phyloP scores from a whole-genome alignment of 257 asterid genomes.

The Solanum bukasovii region DNA sequence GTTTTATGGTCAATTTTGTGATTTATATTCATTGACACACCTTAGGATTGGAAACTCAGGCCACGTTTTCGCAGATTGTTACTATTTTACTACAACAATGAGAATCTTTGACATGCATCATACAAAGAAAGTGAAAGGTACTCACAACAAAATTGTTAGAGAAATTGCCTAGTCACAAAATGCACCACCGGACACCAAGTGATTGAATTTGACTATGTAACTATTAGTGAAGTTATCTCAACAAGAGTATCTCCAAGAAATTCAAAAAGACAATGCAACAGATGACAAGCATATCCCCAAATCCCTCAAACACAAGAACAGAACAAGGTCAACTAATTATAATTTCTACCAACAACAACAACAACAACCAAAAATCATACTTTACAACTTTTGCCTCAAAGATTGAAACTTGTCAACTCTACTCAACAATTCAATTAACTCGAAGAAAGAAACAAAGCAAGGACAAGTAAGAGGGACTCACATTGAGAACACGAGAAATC shows the following conservation, averaged over 20 bases:
- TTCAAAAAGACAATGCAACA: background rate
- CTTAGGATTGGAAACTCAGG: background rate
- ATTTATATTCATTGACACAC: background rate
- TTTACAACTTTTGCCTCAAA: background rate
- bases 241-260: background rate
- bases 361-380: background rate
- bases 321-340: background rate
- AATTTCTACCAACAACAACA: background rate
- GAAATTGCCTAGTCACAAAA: background rate
- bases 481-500: conserved; percentile 85
- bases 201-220: background rate
- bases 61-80: background rate
- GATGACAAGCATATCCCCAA: background rate
- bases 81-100: background rate
- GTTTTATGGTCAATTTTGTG: background rate
- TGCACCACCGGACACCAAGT: background rate
- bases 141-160: background rate
- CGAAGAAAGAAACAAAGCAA: background rate
- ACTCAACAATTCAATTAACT: background rate
- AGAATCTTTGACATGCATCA: background rate
- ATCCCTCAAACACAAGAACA: background rate
- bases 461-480: conserved; percentile 6
- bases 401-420: background rate
- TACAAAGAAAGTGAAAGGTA: background rate
- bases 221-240: background rate